These are phyloP conservation scores for Cryptococcus sp. DNA, from an alignment of 1,284 basidiomycete species.

Conservation along the genomic window DNA sequence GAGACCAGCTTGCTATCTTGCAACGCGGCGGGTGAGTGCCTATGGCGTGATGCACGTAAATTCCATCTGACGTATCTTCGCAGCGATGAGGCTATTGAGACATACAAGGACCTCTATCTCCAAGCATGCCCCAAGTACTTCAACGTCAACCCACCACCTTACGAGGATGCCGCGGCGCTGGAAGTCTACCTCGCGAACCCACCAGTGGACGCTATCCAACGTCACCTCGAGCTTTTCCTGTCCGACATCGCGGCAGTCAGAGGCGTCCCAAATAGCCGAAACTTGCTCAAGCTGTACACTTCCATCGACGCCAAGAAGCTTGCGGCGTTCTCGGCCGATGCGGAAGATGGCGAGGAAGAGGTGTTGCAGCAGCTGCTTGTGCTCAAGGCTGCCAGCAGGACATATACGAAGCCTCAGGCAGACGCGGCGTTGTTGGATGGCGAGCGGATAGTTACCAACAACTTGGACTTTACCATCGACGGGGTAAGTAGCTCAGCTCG, in stretches of 20 bases:
- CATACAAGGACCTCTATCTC: conserved; percentile 92
- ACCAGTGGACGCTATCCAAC: conserved; percentile 73
- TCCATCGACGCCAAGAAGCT: conserved; percentile 89
- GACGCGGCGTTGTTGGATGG: conserved; percentile 73
- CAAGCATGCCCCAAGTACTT: conserved; percentile 97
- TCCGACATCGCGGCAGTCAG: conserved; percentile 73
- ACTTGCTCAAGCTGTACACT: conserved; percentile 93
- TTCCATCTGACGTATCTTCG: neutral
- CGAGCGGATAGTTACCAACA: conserved; percentile 83
- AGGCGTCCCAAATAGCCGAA: conserved; percentile 80
- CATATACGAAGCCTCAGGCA: conserved; percentile 65
- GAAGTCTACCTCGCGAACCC: conserved; percentile 59
- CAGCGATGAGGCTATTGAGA: conserved; percentile 67
- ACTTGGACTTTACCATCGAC: conserved; percentile 93
- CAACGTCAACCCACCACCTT: conserved; percentile 87
- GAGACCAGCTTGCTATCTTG: conserved; percentile 87
- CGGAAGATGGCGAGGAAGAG: conserved; percentile 78
- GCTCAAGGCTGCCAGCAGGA: conserved; percentile 74
- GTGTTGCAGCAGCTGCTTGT: conserved; percentile 97
- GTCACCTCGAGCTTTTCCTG: conserved; percentile 80
- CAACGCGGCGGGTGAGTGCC: conserved; percentile 66
- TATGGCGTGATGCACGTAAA: neutral
- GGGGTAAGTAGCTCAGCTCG: conserved; percentile 61
- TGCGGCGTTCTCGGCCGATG: conserved; percentile 70
- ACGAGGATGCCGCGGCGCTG: conserved; percentile 75